Evolutionary conservation across 345 rosid genomes (phyloP).

Genomic region (Eucalyptus fibrosa): DNA sequence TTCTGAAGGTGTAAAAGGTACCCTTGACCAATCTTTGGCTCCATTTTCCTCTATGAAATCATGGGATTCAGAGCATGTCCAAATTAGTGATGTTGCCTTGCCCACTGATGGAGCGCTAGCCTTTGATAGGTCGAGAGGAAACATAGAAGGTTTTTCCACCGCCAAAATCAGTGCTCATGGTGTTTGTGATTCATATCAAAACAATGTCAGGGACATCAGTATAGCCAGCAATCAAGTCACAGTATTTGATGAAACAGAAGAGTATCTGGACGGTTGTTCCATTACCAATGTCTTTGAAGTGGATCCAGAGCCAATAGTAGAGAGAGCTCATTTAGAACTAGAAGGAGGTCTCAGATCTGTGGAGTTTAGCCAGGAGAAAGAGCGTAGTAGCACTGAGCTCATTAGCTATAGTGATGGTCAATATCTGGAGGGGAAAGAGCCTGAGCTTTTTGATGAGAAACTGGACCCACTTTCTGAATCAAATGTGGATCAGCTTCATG

Average conservation of each 20-base stretch:
- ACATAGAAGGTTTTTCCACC: not conserved
- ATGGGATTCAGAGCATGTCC: not conserved
- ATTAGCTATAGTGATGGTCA: not conserved
- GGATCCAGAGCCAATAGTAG: conserved; percentile 21
- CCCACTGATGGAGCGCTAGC: conserved; percentile 7
- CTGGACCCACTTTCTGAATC: conserved; percentile 7
- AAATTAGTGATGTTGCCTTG: conserved; percentile 9
- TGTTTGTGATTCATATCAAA: not conserved
- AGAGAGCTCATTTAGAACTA: not conserved
- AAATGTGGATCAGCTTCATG: not conserved
- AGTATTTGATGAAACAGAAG: conserved; percentile 16
- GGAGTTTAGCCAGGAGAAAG: conserved; percentile 8
- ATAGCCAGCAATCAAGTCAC: conserved; percentile 8
- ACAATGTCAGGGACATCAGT: conserved; percentile 11
- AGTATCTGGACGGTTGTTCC: conserved; percentile 18
- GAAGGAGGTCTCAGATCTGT: not conserved
- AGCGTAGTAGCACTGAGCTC: not conserved
- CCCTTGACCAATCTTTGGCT: conserved; percentile 1
- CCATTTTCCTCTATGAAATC: conserved; percentile 4
- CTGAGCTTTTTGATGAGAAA: conserved; percentile 1
- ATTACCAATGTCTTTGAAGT: conserved; percentile 19
- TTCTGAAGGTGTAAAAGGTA: conserved; percentile 5
- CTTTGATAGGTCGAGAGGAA: not conserved
- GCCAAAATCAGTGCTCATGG: not conserved
- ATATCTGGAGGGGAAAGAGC: conserved; percentile 2